These are phyloP conservation scores for Trametes villosa DNA, from an alignment of 768 basidiomycete species.

Conservation along the genomic window DNA sequence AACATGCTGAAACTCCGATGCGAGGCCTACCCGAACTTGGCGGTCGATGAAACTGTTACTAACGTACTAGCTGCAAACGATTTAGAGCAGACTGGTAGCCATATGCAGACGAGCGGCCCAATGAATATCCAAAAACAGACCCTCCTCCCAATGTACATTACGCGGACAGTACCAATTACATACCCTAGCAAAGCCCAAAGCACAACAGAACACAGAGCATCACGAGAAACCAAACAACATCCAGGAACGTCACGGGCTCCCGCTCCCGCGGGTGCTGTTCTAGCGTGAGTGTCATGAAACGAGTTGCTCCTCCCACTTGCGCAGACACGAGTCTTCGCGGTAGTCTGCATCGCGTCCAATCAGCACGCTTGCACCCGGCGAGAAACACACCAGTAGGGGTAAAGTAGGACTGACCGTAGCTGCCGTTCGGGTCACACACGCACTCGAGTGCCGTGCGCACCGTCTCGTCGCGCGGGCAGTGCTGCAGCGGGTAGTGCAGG, in stretches of 20 bases:
- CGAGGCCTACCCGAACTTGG: no score
- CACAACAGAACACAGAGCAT: background rate
- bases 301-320: background rate
- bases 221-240: no score
- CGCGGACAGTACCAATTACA: background rate
- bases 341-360: background rate
- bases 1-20: no score
- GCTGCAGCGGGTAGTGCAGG: constrained; percentile 58
- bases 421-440: background rate
- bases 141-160: background rate
- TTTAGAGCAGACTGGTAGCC: no score
- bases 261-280: no score
- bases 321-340: background rate
- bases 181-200: background rate
- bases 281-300: background rate
- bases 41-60: no score
- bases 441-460: constrained; percentile 32
- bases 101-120: no score
- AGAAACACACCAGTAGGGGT: no score
- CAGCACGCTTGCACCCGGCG: background rate
- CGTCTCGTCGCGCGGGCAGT: constrained; percentile 46
- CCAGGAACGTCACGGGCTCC: no score
- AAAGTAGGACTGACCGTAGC: background rate
- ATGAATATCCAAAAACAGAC: background rate
- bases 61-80: no score